Evolutionary conservation across 352 stramenopile genomes (phyloP), one percentile per base, ranked within the genome.

Genomic region (Hyaloperonospora arabidopsidis): DNA sequence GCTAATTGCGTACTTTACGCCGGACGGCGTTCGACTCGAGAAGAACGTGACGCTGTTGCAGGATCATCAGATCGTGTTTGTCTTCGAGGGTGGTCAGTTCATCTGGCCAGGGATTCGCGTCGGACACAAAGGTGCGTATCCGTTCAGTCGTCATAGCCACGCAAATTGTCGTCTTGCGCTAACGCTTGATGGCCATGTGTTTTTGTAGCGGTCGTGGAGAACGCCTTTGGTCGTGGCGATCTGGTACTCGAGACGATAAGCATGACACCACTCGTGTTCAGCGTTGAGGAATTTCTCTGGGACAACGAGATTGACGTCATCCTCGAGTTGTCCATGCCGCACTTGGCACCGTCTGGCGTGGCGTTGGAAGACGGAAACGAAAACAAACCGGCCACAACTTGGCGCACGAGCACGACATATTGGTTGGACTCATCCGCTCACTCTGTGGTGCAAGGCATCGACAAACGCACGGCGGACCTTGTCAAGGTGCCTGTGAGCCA

Each of bases 251-350:
- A 84, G 52, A 86, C 78, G 15, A 54, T 82, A 47, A 86, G 69
- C 38, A 86, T 86, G 68, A 70, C 60, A 1, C 74, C 77, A 23
- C 70, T 90, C 2, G 76, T 90, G 28, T 88, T 90, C 50, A 63
- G 65, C 17, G 74, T 88, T 3, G 76, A 88, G 13, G 76, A 91
- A 28, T 89, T 89, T 35, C 65, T 88, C 10, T 73, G 70, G 13
- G 74, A 90, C 52, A 72, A 87, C 25, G 78, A 91, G 49, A 87
- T 91, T 41, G 80, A 87, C 50, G 43, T 86, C 29, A 78, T 89
- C 52, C 47, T 89, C 40, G 72, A 87, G 2, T 56, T 88, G 46
- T 87, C 80, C 23, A 67, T 86, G 52, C 59, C 70, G 21, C 75
- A 89, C 41, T 52, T 90, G 23, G 61, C 65, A 18, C 75, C 79